Base-by-base conservation (phyloP, 352 stramenopile species). In the Globisporangium alternatum region DNA sequence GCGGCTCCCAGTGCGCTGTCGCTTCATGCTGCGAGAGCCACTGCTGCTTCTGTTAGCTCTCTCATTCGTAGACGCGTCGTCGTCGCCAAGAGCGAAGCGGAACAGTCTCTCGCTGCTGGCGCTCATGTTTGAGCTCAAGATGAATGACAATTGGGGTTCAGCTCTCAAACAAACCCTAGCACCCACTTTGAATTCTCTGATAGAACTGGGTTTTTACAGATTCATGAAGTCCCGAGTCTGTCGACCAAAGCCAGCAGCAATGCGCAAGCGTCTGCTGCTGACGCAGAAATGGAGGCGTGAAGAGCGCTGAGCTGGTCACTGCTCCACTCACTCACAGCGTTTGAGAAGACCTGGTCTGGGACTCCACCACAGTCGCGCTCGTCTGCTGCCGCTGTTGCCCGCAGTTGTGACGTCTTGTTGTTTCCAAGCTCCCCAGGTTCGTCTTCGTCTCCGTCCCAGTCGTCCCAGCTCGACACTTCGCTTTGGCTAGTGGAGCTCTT, bases 361-460 rank as follows among this genome's bases (percentile, higher is more conserved):
- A 9, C 41, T 5, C 8, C 54, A 35, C 33, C 31, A 13, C n/a
- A 12, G n/a, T 10, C 12, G 21, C 10, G 3, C 15, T 49, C 54
- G 9, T 39, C 31, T 37, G n/a, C 54, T 15, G 54, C 22, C 2
- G 54, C 22, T 33, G 54, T 51, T 6, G 25, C 25, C 17, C 54
- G 54, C 21, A 48, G 21, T 35, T 57, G 19, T 2, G 21, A 41
- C 15, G 25, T 33, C 8, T 57, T 45, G 10, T 49, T 39, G 31
- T 22, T 51, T 19, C 45, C 25, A 30, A 10, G n/a, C 17, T 35
- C 28, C 15, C 13, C n/a, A 9, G 54, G 44, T 19, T 63, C 52
- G 0, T 49, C 6, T 8, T 44, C 51, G 19, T 77, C 68, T 52
- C 70, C 64, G 53, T 83, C 76, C 76, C 74, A 84, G 37, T 78